These are phyloP conservation scores for Colletotrichum sp. DNA, from an alignment of 2,329 filamentous ascomycete genomes.

Conservation along the genomic window DNA sequence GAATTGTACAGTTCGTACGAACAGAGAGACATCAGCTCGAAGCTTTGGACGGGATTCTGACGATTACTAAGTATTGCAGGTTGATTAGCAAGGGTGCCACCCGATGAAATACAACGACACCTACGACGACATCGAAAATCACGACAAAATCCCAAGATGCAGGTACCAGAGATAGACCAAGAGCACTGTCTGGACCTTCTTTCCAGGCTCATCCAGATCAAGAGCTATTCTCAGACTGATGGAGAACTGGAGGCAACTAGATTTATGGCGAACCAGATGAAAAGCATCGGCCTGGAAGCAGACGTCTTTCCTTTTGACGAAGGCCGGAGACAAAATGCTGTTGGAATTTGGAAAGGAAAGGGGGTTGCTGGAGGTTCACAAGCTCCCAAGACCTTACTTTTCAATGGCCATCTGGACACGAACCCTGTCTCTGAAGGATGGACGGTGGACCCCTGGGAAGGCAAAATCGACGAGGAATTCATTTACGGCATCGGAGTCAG, in stretches of 20 bases:
- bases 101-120: not conserved
- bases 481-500: conserved; percentile 33
- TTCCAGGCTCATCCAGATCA: conserved; percentile 29
- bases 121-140: not conserved
- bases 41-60: not conserved
- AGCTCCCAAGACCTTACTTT: conserved; percentile 22
- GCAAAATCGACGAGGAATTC: conserved; percentile 30
- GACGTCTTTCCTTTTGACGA: conserved; percentile 26
- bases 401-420: conserved; percentile 33
- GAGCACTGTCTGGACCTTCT: conserved; percentile 26
- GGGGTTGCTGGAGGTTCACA: not conserved
- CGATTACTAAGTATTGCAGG: not conserved
- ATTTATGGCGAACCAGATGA: conserved; percentile 26
- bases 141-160: not conserved
- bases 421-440: conserved; percentile 33
- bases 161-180: conserved; percentile 26
- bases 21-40: not conserved
- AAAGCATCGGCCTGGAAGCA: conserved; percentile 27
- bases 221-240: conserved; percentile 32
- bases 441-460: conserved; percentile 33
- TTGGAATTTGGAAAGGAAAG: conserved; percentile 24
- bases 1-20: not conserved
- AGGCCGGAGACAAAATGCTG: conserved; percentile 26
- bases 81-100: not conserved
- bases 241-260: conserved; percentile 27